phyloP scores from a whole-genome alignment of 73 alveolate genomes.

The Symbiodinium pilosum region DNA sequence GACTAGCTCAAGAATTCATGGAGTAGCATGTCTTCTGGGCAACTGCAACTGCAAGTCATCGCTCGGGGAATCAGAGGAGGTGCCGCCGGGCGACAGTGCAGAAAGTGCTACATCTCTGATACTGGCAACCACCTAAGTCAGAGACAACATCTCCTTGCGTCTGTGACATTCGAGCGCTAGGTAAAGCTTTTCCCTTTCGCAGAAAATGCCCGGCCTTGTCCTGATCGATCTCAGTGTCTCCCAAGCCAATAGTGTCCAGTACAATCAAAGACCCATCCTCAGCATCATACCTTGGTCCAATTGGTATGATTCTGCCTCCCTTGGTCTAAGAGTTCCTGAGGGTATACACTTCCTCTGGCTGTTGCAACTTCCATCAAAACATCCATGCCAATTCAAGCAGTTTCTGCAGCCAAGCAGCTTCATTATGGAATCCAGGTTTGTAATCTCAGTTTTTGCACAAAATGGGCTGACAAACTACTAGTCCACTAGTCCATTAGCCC shows the following conservation, averaged over 20 bases:
- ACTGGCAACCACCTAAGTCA: constrained; percentile 76
- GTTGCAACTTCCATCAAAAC: neutral
- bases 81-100: constrained; percentile 27
- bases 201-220: constrained; percentile 47
- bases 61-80: too few species aligned
- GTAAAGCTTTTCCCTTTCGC: too few species aligned
- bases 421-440: constrained; percentile 82
- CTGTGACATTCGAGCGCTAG: too few species aligned
- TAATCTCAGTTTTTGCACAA: neutral
- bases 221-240: constrained; percentile 87
- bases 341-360: neutral
- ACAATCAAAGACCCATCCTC: constrained; percentile 75
- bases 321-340: too few species aligned
- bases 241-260: constrained; percentile 82
- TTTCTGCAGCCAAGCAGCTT: neutral
- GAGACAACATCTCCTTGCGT: too few species aligned
- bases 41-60: too few species aligned
- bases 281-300: constrained; percentile 53
- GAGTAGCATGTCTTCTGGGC: too few species aligned
- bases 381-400: neutral
- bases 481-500: neutral
- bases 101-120: constrained; percentile 85
- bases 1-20: too few species aligned
- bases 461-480: neutral
- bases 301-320: too few species aligned